A percentile compares a stretch with the other conserved stretches of the same genome.
Evolutionary conservation across 1,284 basidiomycete species (phyloP).

Genomic region (Ustilago shanxiensis): DNA sequence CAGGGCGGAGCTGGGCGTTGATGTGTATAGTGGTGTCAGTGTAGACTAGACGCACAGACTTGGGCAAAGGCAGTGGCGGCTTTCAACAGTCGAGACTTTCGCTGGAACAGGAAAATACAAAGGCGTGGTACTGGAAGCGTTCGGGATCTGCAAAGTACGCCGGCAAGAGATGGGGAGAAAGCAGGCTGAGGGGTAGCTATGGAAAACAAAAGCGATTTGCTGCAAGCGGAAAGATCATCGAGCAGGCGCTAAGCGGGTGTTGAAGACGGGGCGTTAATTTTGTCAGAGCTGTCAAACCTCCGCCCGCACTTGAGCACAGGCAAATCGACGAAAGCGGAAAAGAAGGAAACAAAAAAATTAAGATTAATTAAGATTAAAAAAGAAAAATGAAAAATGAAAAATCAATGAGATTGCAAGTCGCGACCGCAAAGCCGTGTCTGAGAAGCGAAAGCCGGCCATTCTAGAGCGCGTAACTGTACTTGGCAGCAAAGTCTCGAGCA

Average conservation of each 20-base stretch:
- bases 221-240: slow-evolving; percentile 23
- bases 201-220: background rate
- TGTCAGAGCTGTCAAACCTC: slow-evolving; percentile 21
- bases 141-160: slow-evolving; percentile 27
- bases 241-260: slow-evolving; percentile 20
- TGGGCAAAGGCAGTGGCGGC: slow-evolving; percentile 13
- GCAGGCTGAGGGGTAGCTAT: background rate
- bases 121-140: slow-evolving; percentile 8
- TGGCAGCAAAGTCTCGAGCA: too few relatives aligned
- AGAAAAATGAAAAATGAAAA: background rate
- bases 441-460: background rate
- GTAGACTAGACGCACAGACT: slow-evolving; percentile 8
- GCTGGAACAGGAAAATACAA: background rate
- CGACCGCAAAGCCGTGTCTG: slow-evolving; percentile 8
- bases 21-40: slow-evolving; percentile 8
- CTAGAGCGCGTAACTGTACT: background rate
- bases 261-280: slow-evolving; percentile 13
- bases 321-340: slow-evolving; percentile 27
- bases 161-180: slow-evolving; percentile 1
- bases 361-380: too few relatives aligned
- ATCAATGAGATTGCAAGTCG: background rate
- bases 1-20: slow-evolving; percentile 16
- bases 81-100: background rate
- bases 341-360: background rate
- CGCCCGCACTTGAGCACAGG: background rate